Base-by-base conservation (phyloP, 1,284 basidiomycete genomes). In the Ceratobasidium theobromae region DNA sequence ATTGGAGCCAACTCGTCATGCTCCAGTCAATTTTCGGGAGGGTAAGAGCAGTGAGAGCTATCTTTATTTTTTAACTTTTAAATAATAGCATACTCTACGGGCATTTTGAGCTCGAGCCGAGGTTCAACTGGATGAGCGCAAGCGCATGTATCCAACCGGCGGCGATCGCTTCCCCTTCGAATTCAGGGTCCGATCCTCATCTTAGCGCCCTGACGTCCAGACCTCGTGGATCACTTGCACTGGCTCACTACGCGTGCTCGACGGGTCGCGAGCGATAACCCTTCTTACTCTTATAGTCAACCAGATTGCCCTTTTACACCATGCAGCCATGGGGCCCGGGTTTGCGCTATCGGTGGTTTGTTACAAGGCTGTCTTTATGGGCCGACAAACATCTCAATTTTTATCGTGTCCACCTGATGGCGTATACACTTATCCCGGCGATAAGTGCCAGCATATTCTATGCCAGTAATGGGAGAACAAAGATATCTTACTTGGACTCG, bases 381-480 rank as follows among this genome's bases (percentile, higher is more conserved):
- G 33, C 58, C n/a, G 58, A 52, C 6, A 52, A 11, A 25, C 58
- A 62, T 43, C 46, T 62, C 46, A 62, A 62, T 25, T 62, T 62
- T 62, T 62, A 62, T 35, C 58, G 58, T 3, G 58, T 62, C 21
- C 58, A 62, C 33, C 35, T 62, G 12, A 9, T 62, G 48, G 46
- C 58, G 5, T 62, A 51, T 21, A 62, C 58, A 21, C 14, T 51
- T 35, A 62, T 62, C 48, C 58, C 58, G 18, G 33, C 52, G 25
- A 51, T 62, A n/a, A 51, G 46, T 52, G 46, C 58, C 32, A 35
- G 43, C 4, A 66, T 68, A 14, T 57, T 66, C 51, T 68, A 66
- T 51, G 67, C 54, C 11, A 52, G 53, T 38, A 68, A 66, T 52
- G 65, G 65, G 25, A 23, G 58, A 1, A 51, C 58, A 14, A 62